These are phyloP conservation scores for Malassezia vespertilionis DNA, from an alignment of 1,284 basidiomycete genomes.

Conservation along the genomic window DNA sequence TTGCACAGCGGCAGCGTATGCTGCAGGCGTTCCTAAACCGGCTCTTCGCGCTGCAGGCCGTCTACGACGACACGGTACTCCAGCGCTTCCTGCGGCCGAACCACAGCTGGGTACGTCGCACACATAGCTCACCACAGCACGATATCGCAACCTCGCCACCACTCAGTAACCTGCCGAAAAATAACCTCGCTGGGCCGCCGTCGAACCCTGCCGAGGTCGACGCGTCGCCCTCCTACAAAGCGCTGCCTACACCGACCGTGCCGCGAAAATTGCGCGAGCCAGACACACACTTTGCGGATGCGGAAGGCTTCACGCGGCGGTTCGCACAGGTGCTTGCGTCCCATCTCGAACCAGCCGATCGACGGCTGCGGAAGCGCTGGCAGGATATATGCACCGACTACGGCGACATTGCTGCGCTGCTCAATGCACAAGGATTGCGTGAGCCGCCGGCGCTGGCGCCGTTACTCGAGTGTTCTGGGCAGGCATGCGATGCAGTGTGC, in stretches of 20 bases:
- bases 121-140: constrained; percentile 5
- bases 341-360: constrained; percentile 89
- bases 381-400: constrained; percentile 79
- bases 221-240: constrained; percentile 64
- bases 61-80: constrained; percentile 87
- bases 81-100: constrained; percentile 90
- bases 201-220: constrained; percentile 78
- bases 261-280: constrained; percentile 46
- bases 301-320: constrained; percentile 89
- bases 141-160: constrained; percentile 55
- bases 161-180: constrained; percentile 78
- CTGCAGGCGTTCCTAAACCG: constrained; percentile 89
- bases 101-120: constrained; percentile 62
- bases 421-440: constrained; percentile 90
- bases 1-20: constrained; percentile 82
- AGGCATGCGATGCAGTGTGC: constrained; percentile 87
- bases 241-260: constrained; percentile 67
- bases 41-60: constrained; percentile 73
- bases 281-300: constrained; percentile 69
- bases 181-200: constrained; percentile 85
- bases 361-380: constrained; percentile 84
- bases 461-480: constrained; percentile 81
- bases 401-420: constrained; percentile 81
- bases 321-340: constrained; percentile 82
- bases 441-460: constrained; percentile 62